Base-by-base conservation (phyloP, 1,139 yeast genomes). In the Spathaspora sp. region DNA sequence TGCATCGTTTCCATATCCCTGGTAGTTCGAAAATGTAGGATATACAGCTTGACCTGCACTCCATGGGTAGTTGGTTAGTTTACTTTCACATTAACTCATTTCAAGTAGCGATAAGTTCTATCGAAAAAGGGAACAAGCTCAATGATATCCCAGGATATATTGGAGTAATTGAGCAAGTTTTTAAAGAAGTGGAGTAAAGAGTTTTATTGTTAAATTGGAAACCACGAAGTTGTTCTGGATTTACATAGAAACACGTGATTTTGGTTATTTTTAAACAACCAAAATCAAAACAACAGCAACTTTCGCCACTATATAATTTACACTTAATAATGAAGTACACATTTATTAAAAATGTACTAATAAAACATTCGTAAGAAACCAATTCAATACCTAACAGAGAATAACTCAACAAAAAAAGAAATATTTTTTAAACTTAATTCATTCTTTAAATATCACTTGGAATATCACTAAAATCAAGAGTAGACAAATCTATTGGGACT, bases 401-500 rank as follows among this genome's bases (percentile, higher is more conserved):
- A 26, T 4, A 26, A 26, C 29, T 26, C 29, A 26, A 26, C n/a
- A 26, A 26, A 26, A 26, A 11, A 31, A 31, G 36, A 31, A 15
- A 31, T n/a, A 6, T 15, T 31, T 7, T 9, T 31, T 31, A 15
- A 13, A 27, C 11, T 39, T 13, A 25, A 26, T 13, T 11, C 17
- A 4, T 15, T 20, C 7, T 5, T 37, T 42, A 37, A 27, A 42
- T 36, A 26, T 42, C 31, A 5, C 29, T 9, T 23, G 43, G 43
- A 15, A 41, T 33, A 36, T 38, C 38, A 26, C 33, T 46, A 31
- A 47, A 54, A 40, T 54, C 55, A 39, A 54, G 43, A 13, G 47
- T 40, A 2, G 51, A 45, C 24, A 58, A 50, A 40, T 58, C 54
- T 33, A 63, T 48, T 23, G 57, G 54, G 69, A 46, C 73, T 66